phyloP scores from a whole-genome alignment of 1,284 basidiomycete species.

The Sporisorium reilianum region DNA sequence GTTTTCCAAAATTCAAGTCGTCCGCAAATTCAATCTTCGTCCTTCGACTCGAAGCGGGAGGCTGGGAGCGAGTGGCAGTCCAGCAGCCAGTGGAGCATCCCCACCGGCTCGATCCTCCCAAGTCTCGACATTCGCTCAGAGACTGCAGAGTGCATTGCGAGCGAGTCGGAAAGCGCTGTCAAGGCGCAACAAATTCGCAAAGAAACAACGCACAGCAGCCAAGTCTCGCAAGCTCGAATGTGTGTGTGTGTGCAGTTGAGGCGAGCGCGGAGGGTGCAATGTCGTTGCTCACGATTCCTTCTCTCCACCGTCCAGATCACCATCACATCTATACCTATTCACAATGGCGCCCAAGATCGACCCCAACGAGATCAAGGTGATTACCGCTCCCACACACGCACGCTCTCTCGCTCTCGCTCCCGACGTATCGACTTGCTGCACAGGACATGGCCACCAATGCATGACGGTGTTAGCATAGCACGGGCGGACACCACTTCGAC shows the following conservation, averaged over 20 bases:
- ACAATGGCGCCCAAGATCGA: conserved; percentile 73
- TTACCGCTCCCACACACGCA: conserved; percentile 21
- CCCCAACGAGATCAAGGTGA: conserved; percentile 86
- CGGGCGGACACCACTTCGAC: not conserved
- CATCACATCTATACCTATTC: conserved; percentile 44
- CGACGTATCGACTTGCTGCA: conserved; percentile 25
- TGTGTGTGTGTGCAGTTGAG: conserved; percentile 1
- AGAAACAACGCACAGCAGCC: not conserved
- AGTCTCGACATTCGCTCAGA: too few species aligned
- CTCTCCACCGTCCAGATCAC: conserved; percentile 44
- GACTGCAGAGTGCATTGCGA: not conserved
- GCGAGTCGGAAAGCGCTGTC: conserved; percentile 2
- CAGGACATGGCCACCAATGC: conserved; percentile 11
- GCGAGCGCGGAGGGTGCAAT: conserved; percentile 8
- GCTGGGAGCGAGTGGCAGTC: too few species aligned
- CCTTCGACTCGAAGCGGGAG: too few species aligned
- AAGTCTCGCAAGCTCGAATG: too few species aligned
- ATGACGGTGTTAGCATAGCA: not conserved
- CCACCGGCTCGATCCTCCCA: too few species aligned
- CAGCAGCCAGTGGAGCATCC: not conserved
- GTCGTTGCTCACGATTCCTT: conserved; percentile 6
- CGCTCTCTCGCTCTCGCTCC: conserved; percentile 7
- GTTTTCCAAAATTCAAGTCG: not conserved
- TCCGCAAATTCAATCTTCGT: not conserved
- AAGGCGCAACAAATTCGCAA: not conserved